These are phyloP conservation scores for Lophiotrema nucula DNA, from an alignment of 495 filamentous ascomycete genomes.

Conservation along the genomic window DNA sequence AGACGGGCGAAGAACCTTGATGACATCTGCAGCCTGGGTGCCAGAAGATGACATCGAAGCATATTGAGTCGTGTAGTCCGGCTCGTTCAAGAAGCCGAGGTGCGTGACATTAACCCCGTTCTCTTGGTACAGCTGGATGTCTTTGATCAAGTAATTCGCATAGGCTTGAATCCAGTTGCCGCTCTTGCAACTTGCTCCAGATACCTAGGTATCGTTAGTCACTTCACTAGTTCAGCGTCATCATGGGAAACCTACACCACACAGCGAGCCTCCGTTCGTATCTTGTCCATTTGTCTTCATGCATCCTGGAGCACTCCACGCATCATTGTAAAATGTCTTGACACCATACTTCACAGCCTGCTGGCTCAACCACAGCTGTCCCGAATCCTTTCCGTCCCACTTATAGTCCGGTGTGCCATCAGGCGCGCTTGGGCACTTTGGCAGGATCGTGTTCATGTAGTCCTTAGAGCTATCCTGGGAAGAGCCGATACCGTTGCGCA, in stretches of 20 bases:
- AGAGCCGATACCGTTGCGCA: slow-evolving; percentile 30
- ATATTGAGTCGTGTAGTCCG: slow-evolving; percentile 26
- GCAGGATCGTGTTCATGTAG: slow-evolving; percentile 46
- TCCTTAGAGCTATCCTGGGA: slow-evolving; percentile 35
- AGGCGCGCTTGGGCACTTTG: slow-evolving; percentile 18
- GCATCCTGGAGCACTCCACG: slow-evolving; percentile 30
- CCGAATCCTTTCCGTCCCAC: slow-evolving; percentile 32
- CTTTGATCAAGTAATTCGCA: slow-evolving; percentile 31
- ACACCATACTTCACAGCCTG: slow-evolving; percentile 27
- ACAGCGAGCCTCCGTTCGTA: slow-evolving; percentile 26
- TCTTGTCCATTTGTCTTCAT: slow-evolving; percentile 32
- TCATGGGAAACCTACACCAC: slow-evolving; percentile 19
- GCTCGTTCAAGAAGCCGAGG: slow-evolving; percentile 32
- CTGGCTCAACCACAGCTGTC: slow-evolving; percentile 28
- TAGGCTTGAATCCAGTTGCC: slow-evolving; percentile 32
- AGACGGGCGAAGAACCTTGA: slow-evolving; percentile 26
- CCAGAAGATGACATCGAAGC: slow-evolving; percentile 27
- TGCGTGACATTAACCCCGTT: slow-evolving; percentile 24
- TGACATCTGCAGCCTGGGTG: slow-evolving; percentile 31
- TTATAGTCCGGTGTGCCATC: slow-evolving; percentile 20
- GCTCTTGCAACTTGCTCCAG: slow-evolving; percentile 15
- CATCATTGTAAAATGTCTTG: slow-evolving; percentile 30
- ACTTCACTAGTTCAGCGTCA: no score
- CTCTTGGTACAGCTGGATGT: slow-evolving; percentile 27
- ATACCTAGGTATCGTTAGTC: slow-evolving; percentile 6